Evolutionary conservation across 2,329 filamentous ascomycete genomes (phyloP).

Genomic region (Claviceps spartinae): DNA sequence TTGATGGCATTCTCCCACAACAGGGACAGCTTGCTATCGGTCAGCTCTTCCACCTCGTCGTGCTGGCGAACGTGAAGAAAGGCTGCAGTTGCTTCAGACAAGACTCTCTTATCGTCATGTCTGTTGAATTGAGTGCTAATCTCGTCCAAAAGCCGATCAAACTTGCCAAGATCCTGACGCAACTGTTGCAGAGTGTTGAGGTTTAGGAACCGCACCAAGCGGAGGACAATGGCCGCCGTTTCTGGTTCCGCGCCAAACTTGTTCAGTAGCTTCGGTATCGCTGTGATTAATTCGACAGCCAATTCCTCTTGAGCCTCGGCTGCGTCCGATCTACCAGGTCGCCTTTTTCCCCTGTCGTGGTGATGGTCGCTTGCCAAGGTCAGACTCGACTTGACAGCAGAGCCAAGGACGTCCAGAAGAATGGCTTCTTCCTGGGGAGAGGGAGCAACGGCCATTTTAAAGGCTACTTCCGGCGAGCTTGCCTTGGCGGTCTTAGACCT

Average conservation of each 20-base stretch:
- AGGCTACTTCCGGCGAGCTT: conserved; percentile 41
- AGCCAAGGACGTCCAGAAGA: conserved; percentile 74
- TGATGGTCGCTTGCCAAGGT: conserved; percentile 55
- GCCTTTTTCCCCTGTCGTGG: conserved; percentile 45
- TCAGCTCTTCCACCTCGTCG: conserved; percentile 76
- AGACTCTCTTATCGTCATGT: conserved; percentile 76
- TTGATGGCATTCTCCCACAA: conserved; percentile 79
- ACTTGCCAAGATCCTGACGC: conserved; percentile 70
- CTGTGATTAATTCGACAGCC: conserved; percentile 59
- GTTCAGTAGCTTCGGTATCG: conserved; percentile 75
- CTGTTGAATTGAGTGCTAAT: conserved; percentile 87
- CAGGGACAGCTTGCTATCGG: conserved; percentile 63
- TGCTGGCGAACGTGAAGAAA: conserved; percentile 76
- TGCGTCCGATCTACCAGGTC: conserved; percentile 46
- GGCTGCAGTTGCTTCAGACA: conserved; percentile 70
- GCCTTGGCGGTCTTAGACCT: conserved; percentile 35
- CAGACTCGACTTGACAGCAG: conserved; percentile 64
- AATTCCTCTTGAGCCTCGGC: conserved; percentile 64
- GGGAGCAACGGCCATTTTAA: conserved; percentile 62
- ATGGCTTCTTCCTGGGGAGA: conserved; percentile 67
- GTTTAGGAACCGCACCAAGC: conserved; percentile 75
- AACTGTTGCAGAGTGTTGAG: conserved; percentile 80
- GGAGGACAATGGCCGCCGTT: conserved; percentile 73
- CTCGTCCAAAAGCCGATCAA: conserved; percentile 72
- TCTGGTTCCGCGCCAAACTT: conserved; percentile 87